A percentile compares a stretch with the other conserved stretches of the same genome.
Conservation (phyloP, 345 rosid genomes). For the Nephelium lappaceum region DNA sequence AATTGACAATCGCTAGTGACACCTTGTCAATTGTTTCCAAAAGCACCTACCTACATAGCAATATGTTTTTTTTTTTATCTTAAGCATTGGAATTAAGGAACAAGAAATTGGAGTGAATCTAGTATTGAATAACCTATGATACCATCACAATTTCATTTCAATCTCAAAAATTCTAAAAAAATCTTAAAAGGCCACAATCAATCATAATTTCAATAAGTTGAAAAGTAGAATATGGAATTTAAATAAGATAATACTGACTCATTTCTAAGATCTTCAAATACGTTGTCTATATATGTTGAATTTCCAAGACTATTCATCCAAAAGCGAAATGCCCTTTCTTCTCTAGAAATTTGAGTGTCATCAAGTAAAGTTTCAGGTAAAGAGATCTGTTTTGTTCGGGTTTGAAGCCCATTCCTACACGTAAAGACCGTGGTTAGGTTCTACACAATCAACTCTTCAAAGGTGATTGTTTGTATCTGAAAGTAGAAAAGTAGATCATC, state of each 20-base stretch:
- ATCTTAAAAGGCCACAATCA: not conserved
- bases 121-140: not conserved
- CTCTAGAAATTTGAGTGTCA: conserved; percentile 91
- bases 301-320: conserved; percentile 97
- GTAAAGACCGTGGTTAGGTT: conserved; percentile 5
- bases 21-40: conserved; percentile 92
- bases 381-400: conserved; percentile 79
- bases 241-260: conserved; percentile 54
- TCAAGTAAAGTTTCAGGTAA: conserved; percentile 77
- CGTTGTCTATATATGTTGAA: conserved; percentile 71
- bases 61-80: conserved; percentile 13
- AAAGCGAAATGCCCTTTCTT: conserved; percentile 92
- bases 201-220: not conserved
- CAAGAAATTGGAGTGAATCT: not conserved
- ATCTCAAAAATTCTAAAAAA: not conserved
- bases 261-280: conserved; percentile 95
- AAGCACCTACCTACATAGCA: conserved; percentile 74
- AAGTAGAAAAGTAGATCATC: not conserved
- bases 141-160: not conserved
- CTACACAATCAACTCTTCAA: conserved; percentile 9
- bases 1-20: conserved; percentile 89
- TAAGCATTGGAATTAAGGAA: conserved; percentile 9
- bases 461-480: not conserved
- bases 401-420: conserved; percentile 91
- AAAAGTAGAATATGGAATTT: not conserved